Evolutionary conservation across 225 moss, liverwort and hornwort species (phyloP).

Genomic region (Pseudisothecium myosuroides): DNA sequence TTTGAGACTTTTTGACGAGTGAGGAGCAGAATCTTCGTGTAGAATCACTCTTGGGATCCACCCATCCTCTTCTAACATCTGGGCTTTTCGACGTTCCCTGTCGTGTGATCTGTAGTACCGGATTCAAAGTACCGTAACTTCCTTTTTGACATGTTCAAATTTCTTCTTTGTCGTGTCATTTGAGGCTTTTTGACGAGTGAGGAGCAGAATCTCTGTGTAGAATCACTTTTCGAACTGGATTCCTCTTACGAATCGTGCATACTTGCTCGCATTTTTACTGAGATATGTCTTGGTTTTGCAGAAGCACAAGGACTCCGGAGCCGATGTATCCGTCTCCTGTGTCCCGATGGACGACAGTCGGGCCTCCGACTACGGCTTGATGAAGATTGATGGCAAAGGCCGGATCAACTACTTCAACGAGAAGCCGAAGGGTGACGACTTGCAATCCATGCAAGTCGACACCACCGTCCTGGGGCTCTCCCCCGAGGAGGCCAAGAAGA

Average conservation of each 20-base stretch:
- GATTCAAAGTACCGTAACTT: not conserved
- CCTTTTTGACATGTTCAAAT: not conserved
- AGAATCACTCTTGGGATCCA: no score
- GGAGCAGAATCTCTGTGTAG: not conserved
- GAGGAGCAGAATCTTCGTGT: not conserved
- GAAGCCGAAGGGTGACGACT: slow-evolving; percentile 69
- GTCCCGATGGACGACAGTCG: slow-evolving; percentile 65
- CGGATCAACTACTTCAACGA: slow-evolving; percentile 49
- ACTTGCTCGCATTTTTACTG: not conserved
- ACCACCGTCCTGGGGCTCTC: slow-evolving; percentile 58
- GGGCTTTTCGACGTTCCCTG: not conserved
- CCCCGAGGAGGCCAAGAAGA: slow-evolving; percentile 44
- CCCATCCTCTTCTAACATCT: no score
- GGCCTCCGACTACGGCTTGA: slow-evolving; percentile 67
- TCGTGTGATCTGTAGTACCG: not conserved
- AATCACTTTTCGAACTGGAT: not conserved
- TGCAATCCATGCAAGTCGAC: slow-evolving; percentile 72
- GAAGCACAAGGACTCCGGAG: slow-evolving; percentile 58
- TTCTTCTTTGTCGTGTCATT: not conserved
- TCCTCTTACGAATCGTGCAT: not conserved
- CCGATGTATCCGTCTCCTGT: slow-evolving; percentile 47
- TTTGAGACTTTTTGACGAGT: not conserved
- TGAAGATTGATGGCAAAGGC: slow-evolving; percentile 61
- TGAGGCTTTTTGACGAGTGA: not conserved
- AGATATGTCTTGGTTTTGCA: not conserved